phyloP scores from a whole-genome alignment of 164 flowering plant species.

The Dillenia suffruticosa region DNA sequence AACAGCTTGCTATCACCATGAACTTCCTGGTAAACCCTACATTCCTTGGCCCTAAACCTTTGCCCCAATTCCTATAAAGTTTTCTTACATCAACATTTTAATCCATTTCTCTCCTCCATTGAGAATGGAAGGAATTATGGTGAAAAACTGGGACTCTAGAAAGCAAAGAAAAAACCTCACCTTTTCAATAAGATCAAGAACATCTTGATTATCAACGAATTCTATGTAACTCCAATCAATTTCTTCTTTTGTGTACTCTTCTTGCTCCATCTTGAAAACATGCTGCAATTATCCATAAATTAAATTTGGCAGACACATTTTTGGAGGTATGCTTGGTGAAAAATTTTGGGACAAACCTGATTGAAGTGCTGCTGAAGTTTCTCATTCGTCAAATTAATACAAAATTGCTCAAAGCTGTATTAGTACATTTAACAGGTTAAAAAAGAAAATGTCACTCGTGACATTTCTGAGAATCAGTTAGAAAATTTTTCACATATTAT shows the following conservation, averaged over 20 bases:
- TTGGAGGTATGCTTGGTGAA: background rate
- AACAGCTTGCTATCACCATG: no score
- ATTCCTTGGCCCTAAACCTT: no score
- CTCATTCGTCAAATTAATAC: constrained; percentile 99
- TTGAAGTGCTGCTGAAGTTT: constrained; percentile 99
- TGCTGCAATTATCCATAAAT: constrained; percentile 44
- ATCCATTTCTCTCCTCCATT: background rate
- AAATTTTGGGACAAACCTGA: constrained; percentile 57
- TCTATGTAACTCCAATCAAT: constrained; percentile 99
- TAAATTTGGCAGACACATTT: background rate
- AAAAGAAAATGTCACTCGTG: no score
- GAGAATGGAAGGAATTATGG: background rate
- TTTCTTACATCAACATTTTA: no score
- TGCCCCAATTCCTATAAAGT: no score
- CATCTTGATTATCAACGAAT: constrained; percentile 92
- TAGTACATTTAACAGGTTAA: background rate
- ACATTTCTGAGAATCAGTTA: no score
- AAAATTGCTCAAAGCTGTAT: constrained; percentile 97
- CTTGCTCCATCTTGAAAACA: constrained; percentile 99
- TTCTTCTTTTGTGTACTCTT: constrained; percentile 95
- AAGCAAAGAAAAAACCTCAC: constrained; percentile 25
- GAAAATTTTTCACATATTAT: no score
- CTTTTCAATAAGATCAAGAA: constrained; percentile 97
- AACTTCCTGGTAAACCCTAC: no score
- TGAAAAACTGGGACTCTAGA: background rate